Conservation (phyloP, 179 eudicot species). For the Spergularia azorica region DNA sequence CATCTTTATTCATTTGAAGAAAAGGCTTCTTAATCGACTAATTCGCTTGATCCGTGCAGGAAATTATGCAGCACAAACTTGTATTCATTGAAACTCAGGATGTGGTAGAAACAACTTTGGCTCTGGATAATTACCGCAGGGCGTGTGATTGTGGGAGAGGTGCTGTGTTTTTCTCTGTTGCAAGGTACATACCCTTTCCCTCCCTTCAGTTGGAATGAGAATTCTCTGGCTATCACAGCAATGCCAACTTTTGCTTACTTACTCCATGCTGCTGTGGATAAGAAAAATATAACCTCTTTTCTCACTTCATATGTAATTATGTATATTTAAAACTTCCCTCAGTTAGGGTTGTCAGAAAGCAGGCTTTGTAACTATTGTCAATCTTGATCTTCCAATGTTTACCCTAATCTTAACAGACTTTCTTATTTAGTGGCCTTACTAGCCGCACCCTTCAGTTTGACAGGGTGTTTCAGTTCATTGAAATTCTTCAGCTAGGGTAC, state of each 20-base stretch:
- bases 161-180: slow-evolving; percentile 96
- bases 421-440: neutral
- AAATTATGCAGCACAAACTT: slow-evolving; percentile 97
- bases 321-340: neutral
- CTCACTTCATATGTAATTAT: neutral
- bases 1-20: neutral
- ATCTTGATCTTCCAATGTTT: too few species aligned
- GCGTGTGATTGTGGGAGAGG: slow-evolving; percentile 99
- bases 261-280: neutral
- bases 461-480: neutral
- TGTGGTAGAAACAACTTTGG: slow-evolving; percentile 98
- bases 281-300: neutral
- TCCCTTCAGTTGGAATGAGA: neutral
- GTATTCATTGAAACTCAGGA: slow-evolving; percentile 99
- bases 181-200: slow-evolving; percentile 53
- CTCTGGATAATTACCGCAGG: slow-evolving; percentile 91
- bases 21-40: slow-evolving; percentile 12
- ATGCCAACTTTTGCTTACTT: neutral
- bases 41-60: slow-evolving; percentile 46
- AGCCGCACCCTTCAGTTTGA: neutral
- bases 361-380: neutral
- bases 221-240: neutral
- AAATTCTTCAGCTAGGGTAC: neutral
- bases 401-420: neutral
- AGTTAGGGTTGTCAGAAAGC: neutral